Evolutionary conservation across 768 basidiomycete species (phyloP).

Genomic region (Lactarius quietus): DNA sequence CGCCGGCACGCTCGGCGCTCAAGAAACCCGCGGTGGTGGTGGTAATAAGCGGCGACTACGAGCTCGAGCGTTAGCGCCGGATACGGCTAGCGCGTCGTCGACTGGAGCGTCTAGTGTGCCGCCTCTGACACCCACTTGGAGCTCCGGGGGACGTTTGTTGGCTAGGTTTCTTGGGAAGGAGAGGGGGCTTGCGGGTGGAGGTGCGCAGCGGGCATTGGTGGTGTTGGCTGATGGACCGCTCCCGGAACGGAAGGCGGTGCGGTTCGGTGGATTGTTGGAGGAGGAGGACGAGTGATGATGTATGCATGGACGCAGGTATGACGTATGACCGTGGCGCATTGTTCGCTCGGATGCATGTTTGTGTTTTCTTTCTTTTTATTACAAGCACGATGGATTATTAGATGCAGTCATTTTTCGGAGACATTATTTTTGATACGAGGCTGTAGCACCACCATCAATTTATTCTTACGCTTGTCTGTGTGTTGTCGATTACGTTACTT

Average conservation of each 20-base stretch:
- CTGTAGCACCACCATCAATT: not conserved
- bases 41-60: constrained; percentile 39
- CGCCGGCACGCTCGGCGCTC: constrained; percentile 61
- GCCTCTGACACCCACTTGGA: constrained; percentile 29
- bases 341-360: too few relatives aligned
- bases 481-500: constrained; percentile 7
- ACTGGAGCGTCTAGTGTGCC: constrained; percentile 44
- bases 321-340: too few relatives aligned
- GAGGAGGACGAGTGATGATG: constrained; percentile 8
- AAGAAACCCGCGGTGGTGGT: constrained; percentile 53
- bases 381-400: not conserved
- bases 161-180: constrained; percentile 28
- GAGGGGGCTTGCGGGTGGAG: too few relatives aligned
- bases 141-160: constrained; percentile 28
- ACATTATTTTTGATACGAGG: not conserved
- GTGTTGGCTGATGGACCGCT: too few relatives aligned
- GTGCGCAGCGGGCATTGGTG: too few relatives aligned
- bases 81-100: constrained; percentile 42
- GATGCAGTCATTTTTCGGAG: not conserved
- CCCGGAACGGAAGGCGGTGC: constrained; percentile 24
- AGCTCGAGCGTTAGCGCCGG: constrained; percentile 30
- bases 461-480: not conserved
- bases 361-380: not conserved
- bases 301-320: too few relatives aligned
- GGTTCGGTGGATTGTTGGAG: constrained; percentile 15